Conservation (phyloP, 2,329 filamentous ascomycete genomes). For the Calycina herbarum region DNA sequence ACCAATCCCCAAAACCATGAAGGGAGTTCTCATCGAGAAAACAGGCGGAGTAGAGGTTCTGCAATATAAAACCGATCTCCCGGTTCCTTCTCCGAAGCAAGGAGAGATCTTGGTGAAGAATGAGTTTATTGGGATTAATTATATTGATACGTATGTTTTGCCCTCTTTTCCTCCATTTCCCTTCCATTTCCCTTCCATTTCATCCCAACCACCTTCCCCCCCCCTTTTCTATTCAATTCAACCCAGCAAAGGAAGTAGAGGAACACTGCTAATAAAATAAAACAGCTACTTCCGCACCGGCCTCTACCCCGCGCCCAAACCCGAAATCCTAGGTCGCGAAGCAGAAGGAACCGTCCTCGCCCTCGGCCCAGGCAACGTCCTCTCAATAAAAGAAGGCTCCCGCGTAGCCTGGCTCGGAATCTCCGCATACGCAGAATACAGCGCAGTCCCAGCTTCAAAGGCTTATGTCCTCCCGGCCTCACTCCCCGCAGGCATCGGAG, state of each 20-base stretch:
- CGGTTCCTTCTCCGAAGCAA: conserved; percentile 65
- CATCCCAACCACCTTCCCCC: no score
- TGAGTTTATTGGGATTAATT: conserved; percentile 79
- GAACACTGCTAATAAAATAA: no score
- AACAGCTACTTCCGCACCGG: conserved; percentile 81
- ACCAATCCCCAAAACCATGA: conserved; percentile 43
- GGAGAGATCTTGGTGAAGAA: conserved; percentile 80
- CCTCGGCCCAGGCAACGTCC: conserved; percentile 50
- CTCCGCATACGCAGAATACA: conserved; percentile 58
- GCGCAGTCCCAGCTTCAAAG: conserved; percentile 52
- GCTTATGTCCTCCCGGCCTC: conserved; percentile 64
- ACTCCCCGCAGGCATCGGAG: conserved; percentile 61
- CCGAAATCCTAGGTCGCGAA: conserved; percentile 79
- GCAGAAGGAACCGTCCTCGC: conserved; percentile 70
- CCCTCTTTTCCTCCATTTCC: neutral
- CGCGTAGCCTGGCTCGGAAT: conserved; percentile 68
- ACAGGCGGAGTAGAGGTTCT: conserved; percentile 74
- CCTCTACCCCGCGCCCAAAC: conserved; percentile 71
- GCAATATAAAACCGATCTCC: conserved; percentile 67
- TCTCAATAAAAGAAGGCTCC: conserved; percentile 62
- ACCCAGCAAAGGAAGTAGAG: neutral
- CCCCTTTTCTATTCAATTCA: neutral
- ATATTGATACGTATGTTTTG: conserved; percentile 70
- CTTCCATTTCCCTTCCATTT: neutral
- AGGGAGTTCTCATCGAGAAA: conserved; percentile 70